Base-by-base conservation (phyloP, 2,329 filamentous ascomycete species). In the Clarireedia sp. region DNA sequence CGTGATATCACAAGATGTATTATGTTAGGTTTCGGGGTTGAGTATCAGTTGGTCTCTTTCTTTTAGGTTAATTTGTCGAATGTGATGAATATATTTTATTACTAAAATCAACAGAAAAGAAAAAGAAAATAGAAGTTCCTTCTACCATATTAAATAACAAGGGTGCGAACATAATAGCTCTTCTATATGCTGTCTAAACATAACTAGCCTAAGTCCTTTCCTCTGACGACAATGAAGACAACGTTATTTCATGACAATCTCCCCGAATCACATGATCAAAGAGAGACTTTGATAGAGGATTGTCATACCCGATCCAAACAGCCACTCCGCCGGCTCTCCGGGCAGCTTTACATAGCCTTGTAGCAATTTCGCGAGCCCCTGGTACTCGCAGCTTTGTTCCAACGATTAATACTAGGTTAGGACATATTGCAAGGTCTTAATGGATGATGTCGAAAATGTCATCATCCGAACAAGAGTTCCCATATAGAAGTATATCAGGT, bases 221-320 rank as follows among this genome's bases (percentile, higher is more conserved):
- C 36, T 38, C 36, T n/a, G n/a, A 38, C 36, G 36, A 38, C 36
- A 38, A 38, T 38, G 36, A 43, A 43, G 40, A 21, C 40, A 17
- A 21, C 40, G 44, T 47, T 14, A 47, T 44, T 51, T 41, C 16
- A 55, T 55, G 21, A 36, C 47, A 55, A 51, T 55, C 53, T 45
- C 40, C 53, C 38, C 26, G 48, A 24, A 55, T 38, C n/a, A 55
- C 33, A 55, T 50, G 40, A 45, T 55, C 47, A 51, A 24, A 55
- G n/a, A 51, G 38, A 40, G 37, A 37, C 24, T 33, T 55, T 36
- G 10, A 55, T 23, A 14, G 19, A 8, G 48, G 54, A 21, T 56
- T 44, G 37, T 56, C 48, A 41, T 56, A 51, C 19, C 48, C 51
- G 38, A 56, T 56, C 48, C 41, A 51, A 48, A 51, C 21, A 56